Base-by-base conservation (phyloP, 352 stramenopile species). In the Globisporangium yorkense region DNA sequence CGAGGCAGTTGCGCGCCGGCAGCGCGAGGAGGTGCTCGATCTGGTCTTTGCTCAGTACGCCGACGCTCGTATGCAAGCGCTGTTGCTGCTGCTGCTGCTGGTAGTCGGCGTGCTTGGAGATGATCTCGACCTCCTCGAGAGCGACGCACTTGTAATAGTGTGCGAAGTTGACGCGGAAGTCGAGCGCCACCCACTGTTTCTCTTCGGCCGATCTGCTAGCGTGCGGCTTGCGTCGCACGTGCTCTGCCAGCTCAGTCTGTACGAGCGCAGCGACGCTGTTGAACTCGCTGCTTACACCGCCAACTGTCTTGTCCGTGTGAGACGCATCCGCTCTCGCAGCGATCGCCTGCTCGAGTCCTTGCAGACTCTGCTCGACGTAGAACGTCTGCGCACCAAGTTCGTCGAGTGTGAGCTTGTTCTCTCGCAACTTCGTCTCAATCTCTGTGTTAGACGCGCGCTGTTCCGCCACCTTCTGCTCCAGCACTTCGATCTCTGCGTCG, bases 121-220 rank as follows among this genome's bases (percentile, higher is more conserved):
- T 78, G 20, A 83, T 69, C 20, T 94, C 81, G 0, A 88, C 72
- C 43, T 91, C 76, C 16, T 72, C 60, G 0, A 71, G 40, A 18
- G 65, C 52, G 4, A 88, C 33, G 48, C 70, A 56, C 50, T 89
- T 88, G 67, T 89, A 88, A 54, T 92, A 94, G 51, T 77, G 72
- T 13, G 78, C 73, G 20, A 84, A 81, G 41, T 85, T 76, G 1
- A 77, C 46, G 46, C 68, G 45, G 39, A 89, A 88, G 57, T 94
- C 84, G 40, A 94, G 47, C 0, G 62, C 54, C 1, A 94, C 65
- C 84, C 84, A 94, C 7, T 63, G 56, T 46, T 87, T 92, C 51
- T 94, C 81, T 44, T 89, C 81, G 0, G 37, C 21, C 0, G 73
- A 66, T 16, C 80, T 74, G 20, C 82, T 58, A 0, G 15, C 40